Evolutionary conservation across 1,284 basidiomycete genomes (phyloP).

Genomic region (Irpex rosettiformis): DNA sequence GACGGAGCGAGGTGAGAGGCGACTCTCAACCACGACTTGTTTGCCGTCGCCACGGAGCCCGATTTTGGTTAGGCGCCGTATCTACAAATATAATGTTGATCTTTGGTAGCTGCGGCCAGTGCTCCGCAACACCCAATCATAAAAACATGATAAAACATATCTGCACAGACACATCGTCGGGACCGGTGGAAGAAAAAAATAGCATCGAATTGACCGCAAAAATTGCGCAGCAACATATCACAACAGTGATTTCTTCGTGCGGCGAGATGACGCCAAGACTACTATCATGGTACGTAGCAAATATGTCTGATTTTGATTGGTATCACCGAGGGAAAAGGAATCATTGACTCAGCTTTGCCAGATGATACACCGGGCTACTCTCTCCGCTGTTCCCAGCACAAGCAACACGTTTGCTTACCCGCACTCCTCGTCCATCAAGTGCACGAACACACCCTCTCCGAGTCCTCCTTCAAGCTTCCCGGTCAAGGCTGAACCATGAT

Average conservation of each 20-base stretch:
- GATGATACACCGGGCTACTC: background rate
- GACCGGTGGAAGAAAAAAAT: background rate
- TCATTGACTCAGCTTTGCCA: background rate
- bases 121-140: background rate
- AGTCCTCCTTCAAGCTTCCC: no score
- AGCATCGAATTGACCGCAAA: background rate
- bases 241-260: background rate
- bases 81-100: background rate
- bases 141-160: background rate
- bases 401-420: no score
- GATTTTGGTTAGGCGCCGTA: constrained; percentile 1
- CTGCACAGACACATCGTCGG: background rate
- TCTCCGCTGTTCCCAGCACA: background rate
- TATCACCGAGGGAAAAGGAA: background rate
- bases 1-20: background rate
- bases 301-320: background rate
- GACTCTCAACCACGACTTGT: background rate
- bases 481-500: background rate
- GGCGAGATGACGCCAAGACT: no score
- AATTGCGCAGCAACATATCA: background rate
- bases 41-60: background rate
- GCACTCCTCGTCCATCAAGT: no score
- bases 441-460: no score
- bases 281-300: no score
- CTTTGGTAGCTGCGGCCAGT: background rate